Evolutionary conservation across 108 stramenopile genomes (phyloP), one percentile per base, ranked within the genome.

Genomic region (Cylindrotheca fusiformis): DNA sequence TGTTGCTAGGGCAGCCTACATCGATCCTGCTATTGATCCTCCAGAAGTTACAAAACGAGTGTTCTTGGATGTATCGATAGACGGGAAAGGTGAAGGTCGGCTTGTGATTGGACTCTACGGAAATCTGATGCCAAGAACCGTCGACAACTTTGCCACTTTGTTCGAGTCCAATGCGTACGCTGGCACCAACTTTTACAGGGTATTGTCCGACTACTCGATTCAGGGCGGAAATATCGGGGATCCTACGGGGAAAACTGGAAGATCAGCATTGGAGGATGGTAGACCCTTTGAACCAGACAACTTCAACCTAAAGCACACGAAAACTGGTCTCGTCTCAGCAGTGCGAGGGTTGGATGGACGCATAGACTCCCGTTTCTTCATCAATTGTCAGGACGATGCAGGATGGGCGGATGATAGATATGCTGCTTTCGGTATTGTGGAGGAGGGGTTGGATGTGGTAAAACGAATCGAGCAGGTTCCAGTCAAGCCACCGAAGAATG

Each of bases 351-450:
- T 56, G 4, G 55, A 67, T 46, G 83, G 83, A 10, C 41, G 55
- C 5, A 76, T 81, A 19, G 87, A 88, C 59, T 88, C 87, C 4
- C 53, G 87, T 36, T 88, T 88, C 55, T 88, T 88, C 54, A 74
- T 88, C 26, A 72, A 85, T 31, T 67, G 67, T 17, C 32, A 69
- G 32, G 65, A 78, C 25, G 84, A 88, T 67, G 84, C 78, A 0
- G 87, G 87, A 32, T 88, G 87, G 87, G 87, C 84, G 8, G 87
- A 88, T 60, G 82, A 80, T 19, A 67, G 87, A 22, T 88, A 85
- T 57, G 87, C 87, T 2, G 83, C 77, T 2, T 88, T 88, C 70
- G 87, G 87, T 3, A 79, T 86, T 36, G 81, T 84, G 8, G 74
- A 78, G 20, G 76, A 80, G 3, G 78, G 75, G 6, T 69, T 81